These are phyloP conservation scores for Polytrichum formosum DNA, from an alignment of 225 moss, liverwort and hornwort species.

Conservation along the genomic window DNA sequence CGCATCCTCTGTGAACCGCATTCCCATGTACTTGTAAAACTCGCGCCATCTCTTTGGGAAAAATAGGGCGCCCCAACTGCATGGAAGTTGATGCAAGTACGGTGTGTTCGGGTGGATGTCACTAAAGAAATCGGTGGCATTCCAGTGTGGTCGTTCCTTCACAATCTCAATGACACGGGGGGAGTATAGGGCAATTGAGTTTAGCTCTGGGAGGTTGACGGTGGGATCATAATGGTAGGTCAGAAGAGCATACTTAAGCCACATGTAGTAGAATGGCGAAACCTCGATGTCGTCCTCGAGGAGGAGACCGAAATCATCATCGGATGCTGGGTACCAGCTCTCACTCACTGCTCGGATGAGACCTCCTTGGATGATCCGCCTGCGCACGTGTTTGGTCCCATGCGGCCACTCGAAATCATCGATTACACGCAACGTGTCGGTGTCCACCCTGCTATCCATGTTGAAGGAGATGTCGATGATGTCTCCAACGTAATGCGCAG, in stretches of 20 bases:
- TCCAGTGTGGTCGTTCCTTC: slow-evolving; percentile 87
- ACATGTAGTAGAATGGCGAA: slow-evolving; percentile 48
- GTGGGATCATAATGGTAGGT: slow-evolving; percentile 42
- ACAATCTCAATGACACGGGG: slow-evolving; percentile 90
- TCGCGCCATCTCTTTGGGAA: slow-evolving; percentile 90
- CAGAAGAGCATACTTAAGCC: slow-evolving; percentile 53
- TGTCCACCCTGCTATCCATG: slow-evolving; percentile 54
- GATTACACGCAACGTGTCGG: slow-evolving; percentile 32
- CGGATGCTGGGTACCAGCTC: slow-evolving; percentile 64
- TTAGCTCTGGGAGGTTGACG: slow-evolving; percentile 42
- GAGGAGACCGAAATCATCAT: slow-evolving; percentile 51
- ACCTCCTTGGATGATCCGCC: slow-evolving; percentile 61
- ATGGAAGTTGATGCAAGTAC: slow-evolving; percentile 85
- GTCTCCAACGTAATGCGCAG: slow-evolving; percentile 56
- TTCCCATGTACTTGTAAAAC: slow-evolving; percentile 98
- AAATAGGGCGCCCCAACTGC: slow-evolving; percentile 96
- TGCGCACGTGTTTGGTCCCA: slow-evolving; percentile 44
- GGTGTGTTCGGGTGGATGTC: slow-evolving; percentile 67
- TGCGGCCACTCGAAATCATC: slow-evolving; percentile 47
- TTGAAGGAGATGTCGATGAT: slow-evolving; percentile 57
- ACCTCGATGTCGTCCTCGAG: slow-evolving; percentile 63
- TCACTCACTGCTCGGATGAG: slow-evolving; percentile 68
- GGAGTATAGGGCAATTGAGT: slow-evolving; percentile 78
- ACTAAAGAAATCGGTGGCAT: slow-evolving; percentile 78
- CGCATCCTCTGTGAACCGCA: slow-evolving; percentile 79